A percentile compares a stretch with the other conserved stretches of the same genome.
Conservation (phyloP, 1,284 basidiomycete species). For the Tilletia walkeri region DNA sequence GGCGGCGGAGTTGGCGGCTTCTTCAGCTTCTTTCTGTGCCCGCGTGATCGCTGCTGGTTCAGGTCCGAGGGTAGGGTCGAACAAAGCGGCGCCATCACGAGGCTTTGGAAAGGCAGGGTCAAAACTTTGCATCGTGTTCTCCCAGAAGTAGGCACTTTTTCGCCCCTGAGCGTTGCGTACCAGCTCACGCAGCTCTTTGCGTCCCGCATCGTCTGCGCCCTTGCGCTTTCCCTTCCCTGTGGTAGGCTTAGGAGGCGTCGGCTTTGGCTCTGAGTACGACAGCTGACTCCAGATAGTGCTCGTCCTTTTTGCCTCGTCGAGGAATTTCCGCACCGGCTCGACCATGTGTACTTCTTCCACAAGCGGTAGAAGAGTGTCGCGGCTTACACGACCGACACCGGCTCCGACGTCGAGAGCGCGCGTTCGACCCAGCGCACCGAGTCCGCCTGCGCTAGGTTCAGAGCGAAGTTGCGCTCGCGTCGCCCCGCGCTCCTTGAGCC, state of each 20-base stretch:
- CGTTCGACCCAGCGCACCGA: constrained; percentile 29
- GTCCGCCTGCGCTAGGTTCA: neutral
- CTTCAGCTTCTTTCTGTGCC: neutral
- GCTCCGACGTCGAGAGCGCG: constrained; percentile 53
- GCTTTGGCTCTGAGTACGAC: constrained; percentile 23
- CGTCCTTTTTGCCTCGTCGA: constrained; percentile 10
- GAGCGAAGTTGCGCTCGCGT: constrained; percentile 22
- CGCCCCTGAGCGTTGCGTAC: constrained; percentile 29
- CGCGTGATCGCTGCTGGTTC: neutral
- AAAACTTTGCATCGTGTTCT: constrained; percentile 48
- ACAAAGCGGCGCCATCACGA: neutral
- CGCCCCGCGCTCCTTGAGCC: constrained; percentile 36
- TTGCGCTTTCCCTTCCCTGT: neutral
- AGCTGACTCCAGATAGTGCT: neutral
- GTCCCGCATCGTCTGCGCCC: neutral
- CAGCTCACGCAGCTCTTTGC: neutral
- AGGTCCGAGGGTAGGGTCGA: constrained; percentile 1
- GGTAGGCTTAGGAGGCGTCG: constrained; percentile 31
- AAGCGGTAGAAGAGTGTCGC: constrained; percentile 47
- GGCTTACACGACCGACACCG: constrained; percentile 51
- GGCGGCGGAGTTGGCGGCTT: neutral
- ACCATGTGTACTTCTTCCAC: constrained; percentile 54
- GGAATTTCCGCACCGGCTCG: constrained; percentile 39
- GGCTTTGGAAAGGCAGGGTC: constrained; percentile 28
- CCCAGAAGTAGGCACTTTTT: constrained; percentile 50